These are phyloP conservation scores for Annona cherimola DNA, from an alignment of 164 flowering plant species.

Conservation along the genomic window DNA sequence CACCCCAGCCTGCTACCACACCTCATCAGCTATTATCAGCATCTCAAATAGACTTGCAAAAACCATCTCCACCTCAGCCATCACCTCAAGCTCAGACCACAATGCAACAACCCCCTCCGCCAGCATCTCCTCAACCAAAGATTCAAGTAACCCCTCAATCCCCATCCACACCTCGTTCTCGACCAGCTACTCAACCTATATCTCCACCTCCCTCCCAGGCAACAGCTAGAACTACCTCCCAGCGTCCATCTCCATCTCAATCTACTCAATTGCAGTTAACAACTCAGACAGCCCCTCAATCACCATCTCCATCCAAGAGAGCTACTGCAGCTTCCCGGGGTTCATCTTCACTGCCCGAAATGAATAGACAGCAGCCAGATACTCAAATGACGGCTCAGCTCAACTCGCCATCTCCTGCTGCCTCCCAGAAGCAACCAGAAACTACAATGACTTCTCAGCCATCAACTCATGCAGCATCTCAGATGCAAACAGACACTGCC, in stretches of 20 bases:
- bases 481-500: no score
- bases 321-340: no score
- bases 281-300: neutral
- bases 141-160: neutral
- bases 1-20: no score
- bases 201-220: no score
- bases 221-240: neutral
- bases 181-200: no score
- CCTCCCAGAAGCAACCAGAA: conserved; percentile 8
- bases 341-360: no score
- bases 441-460: conserved; percentile 5
- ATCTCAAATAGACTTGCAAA: conserved; percentile 10
- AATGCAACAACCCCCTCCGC: neutral
- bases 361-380: no score
- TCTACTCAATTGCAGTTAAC: conserved; percentile 11
- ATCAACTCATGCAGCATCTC: neutral
- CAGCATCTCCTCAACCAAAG: neutral
- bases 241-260: conserved; percentile 8
- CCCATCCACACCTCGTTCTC: neutral
- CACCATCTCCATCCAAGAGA: conserved; percentile 3
- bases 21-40: neutral
- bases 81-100: conserved; percentile 13
- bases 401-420: conserved; percentile 19
- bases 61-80: conserved; percentile 21
- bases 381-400: conserved; percentile 9